Evolutionary conservation across 768 basidiomycete genomes (phyloP).

Genomic region (Leccinum pellstonianum): DNA sequence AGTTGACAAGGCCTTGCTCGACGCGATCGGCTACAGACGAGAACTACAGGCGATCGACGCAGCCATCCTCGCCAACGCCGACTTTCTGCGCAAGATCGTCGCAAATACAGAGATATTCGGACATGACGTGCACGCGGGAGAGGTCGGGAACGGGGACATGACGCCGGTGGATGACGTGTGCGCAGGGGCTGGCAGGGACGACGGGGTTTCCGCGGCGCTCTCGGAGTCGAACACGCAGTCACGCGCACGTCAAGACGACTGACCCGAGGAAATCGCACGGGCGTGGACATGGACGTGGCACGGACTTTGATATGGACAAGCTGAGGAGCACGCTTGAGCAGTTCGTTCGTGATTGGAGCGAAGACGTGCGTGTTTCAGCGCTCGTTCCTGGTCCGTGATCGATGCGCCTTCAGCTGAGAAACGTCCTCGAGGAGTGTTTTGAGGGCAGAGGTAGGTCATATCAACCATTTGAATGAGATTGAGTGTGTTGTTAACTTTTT

Average conservation of each 20-base stretch:
- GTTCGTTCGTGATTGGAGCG: slow-evolving; percentile 91
- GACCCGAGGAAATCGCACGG: slow-evolving; percentile 14
- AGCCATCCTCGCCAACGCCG: slow-evolving; percentile 76
- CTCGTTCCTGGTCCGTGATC: neutral
- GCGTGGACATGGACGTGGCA: slow-evolving; percentile 18
- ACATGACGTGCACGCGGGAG: slow-evolving; percentile 35
- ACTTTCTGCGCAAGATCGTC: slow-evolving; percentile 70
- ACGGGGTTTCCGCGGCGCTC: neutral
- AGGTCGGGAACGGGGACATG: slow-evolving; percentile 13
- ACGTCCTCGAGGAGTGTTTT: slow-evolving; percentile 68
- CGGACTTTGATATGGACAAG: slow-evolving; percentile 85
- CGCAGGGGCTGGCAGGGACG: neutral
- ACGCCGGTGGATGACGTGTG: slow-evolving; percentile 17
- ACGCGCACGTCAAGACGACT: slow-evolving; percentile 10
- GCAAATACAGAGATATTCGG: slow-evolving; percentile 82
- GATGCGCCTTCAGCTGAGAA: slow-evolving; percentile 56
- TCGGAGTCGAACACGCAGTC: slow-evolving; percentile 31
- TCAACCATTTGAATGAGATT: neutral
- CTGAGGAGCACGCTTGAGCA: slow-evolving; percentile 90
- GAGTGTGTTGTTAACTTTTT: neutral
- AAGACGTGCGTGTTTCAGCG: slow-evolving; percentile 51
- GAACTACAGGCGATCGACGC: slow-evolving; percentile 80
- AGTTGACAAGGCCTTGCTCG: slow-evolving; percentile 68
- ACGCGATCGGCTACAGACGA: slow-evolving; percentile 66
- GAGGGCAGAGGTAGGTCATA: slow-evolving; percentile 47